phyloP scores from a whole-genome alignment of 441 rosid genomes.

The Erysimum cheiri region DNA sequence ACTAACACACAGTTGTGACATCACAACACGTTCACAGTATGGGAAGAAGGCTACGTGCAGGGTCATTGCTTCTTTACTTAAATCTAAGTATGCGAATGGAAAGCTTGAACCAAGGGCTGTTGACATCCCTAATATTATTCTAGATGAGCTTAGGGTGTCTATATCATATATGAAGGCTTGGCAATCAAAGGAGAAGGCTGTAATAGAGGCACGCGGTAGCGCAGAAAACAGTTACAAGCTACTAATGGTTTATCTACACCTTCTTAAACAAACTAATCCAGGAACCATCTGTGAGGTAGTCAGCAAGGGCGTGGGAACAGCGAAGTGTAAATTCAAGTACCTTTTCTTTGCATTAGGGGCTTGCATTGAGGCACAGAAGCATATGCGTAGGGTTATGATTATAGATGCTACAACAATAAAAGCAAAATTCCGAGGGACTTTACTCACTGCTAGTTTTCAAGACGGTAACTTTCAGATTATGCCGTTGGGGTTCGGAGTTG shows the following conservation, averaged over 20 bases:
- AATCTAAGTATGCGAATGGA: neutral
- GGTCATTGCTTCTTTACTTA: neutral
- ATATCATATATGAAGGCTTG: neutral
- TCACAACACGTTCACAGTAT: neutral
- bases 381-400: neutral
- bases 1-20: neutral
- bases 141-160: neutral
- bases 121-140: neutral
- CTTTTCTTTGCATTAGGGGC: neutral
- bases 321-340: neutral
- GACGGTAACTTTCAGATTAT: neutral
- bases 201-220: neutral
- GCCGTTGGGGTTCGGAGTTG: neutral
- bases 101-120: neutral
- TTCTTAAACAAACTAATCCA: neutral
- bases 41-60: neutral
- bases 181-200: neutral
- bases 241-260: neutral
- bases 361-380: neutral
- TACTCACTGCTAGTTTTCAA: neutral
- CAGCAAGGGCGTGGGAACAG: neutral
- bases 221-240: neutral
- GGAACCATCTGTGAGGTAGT: neutral
- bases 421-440: neutral
- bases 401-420: neutral